These are phyloP conservation scores for Mediolabrus comicus DNA, from an alignment of 108 stramenopile genomes.

Conservation along the genomic window DNA sequence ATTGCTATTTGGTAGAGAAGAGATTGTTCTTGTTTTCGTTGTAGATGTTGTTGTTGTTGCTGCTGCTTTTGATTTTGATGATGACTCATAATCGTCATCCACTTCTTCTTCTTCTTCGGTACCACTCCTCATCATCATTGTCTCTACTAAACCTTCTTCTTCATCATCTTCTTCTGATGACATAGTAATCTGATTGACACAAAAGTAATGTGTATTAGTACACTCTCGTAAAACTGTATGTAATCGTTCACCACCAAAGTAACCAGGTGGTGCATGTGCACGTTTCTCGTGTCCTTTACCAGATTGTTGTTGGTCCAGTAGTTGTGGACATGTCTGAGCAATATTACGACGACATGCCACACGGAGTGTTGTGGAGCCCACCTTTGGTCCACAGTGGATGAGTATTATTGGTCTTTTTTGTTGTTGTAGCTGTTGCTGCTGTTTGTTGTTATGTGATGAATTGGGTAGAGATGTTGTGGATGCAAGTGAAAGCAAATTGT, in stretches of 20 bases:
- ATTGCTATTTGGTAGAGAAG: too few relatives aligned
- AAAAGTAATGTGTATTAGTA: constrained; percentile 25
- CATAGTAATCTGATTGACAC: constrained; percentile 16
- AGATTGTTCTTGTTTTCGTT: too few relatives aligned
- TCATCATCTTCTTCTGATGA: not conserved
- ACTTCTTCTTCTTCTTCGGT: too few relatives aligned
- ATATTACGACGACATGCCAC: constrained; percentile 10
- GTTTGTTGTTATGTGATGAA: too few relatives aligned
- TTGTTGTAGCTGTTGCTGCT: not conserved
- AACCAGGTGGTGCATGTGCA: not conserved
- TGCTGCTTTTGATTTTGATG: too few relatives aligned
- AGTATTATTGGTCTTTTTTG: constrained; percentile 8
- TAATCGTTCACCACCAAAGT: constrained; percentile 6
- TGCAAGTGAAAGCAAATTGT: not conserved
- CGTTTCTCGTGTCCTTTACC: not conserved
- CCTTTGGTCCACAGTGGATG: constrained; percentile 38
- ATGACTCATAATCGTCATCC: too few relatives aligned
- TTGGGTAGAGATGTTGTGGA: constrained; percentile 10
- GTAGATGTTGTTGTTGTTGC: not conserved
- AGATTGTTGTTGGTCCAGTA: too few relatives aligned
- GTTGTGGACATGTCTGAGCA: constrained; percentile 11
- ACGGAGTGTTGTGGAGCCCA: constrained; percentile 24
- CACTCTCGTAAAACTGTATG: constrained; percentile 14
- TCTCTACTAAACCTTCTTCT: too few relatives aligned
- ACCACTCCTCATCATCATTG: too few relatives aligned